Evolutionary conservation across 129 eudicot species (phyloP), one percentile per base, ranked within the genome.

Genomic region (Pseudognaphalium luteoalbum): DNA sequence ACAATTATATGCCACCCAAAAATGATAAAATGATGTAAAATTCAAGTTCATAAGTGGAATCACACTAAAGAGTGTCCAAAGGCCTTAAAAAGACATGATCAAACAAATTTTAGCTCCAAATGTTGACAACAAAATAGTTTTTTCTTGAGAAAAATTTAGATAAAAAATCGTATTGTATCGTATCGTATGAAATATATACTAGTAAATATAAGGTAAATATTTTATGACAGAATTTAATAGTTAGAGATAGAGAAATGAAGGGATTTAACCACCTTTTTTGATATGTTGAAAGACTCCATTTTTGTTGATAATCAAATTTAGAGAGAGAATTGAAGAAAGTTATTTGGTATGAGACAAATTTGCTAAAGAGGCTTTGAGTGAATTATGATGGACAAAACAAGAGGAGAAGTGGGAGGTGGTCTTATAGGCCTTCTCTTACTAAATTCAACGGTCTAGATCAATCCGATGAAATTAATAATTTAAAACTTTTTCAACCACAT

Each of bases 231-330:
- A 81, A 16, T 12, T 8, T 6, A 14, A 61, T 25, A 25, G 28
- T 25, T 62, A 60, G 70, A 11, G 42, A 57, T 34, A 81, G 66
- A 70, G 37, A 63, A 79, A 73, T 29, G 61, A 64, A n/a, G n/a
- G n/a, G n/a, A n/a, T n/a, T n/a, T n/a, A n/a, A 56, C 62, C 56
- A 87, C 92, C 92, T 87, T 88, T 66, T 78, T 85, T 59, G 87
- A 83, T 29, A 86, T 25, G 42, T 78, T 73, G 61, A 87, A 81
- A 71, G 83, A 80, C 60, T 81, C 90, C 96, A 90, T 90, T 79
- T 58, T 54, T 47, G 83, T 65, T 35, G 73, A 50, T 60, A 25
- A 25, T 25, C 68, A 73, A 73, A 57, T 52, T 51, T 32, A 22
- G 80, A 65, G 33, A 66, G 76, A 15, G 56, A 33, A 14, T 58